Conservation (phyloP, 2,329 filamentous ascomycete genomes). For the Remersonia thermophila region DNA sequence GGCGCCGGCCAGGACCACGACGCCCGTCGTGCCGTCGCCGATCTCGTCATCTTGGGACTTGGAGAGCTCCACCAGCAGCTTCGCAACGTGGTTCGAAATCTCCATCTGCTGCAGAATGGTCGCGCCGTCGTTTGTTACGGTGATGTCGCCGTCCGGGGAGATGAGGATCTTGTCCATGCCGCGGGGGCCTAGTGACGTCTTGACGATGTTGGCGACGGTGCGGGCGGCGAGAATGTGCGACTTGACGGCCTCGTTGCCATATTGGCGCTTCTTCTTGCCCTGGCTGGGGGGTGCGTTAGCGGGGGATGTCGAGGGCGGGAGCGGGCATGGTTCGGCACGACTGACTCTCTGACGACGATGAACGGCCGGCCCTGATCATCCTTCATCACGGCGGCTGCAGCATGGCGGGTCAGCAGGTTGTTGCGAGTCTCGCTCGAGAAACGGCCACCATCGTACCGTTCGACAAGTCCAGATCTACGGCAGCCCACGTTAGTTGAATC, state of each 20-base stretch:
- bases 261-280: slow-evolving; percentile 93
- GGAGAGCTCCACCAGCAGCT: slow-evolving; percentile 89
- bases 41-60: slow-evolving; percentile 99
- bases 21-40: slow-evolving; percentile 93
- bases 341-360: slow-evolving; percentile 94
- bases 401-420: slow-evolving; percentile 9
- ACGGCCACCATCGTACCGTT: slow-evolving; percentile 47
- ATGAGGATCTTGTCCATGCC: slow-evolving; percentile 99
- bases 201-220: slow-evolving; percentile 94
- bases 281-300: slow-evolving; percentile 46
- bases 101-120: slow-evolving; percentile 98
- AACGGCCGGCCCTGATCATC: slow-evolving; percentile 96
- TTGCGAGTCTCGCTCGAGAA: no score
- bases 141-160: slow-evolving; percentile 96
- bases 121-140: slow-evolving; percentile 96
- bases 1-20: slow-evolving; percentile 89
- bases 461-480: slow-evolving; percentile 65
- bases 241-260: slow-evolving; percentile 95
- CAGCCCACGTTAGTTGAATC: slow-evolving; percentile 9
- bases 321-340: slow-evolving; percentile 17
- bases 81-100: slow-evolving; percentile 95
- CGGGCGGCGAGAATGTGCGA: slow-evolving; percentile 93
- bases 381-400: slow-evolving; percentile 64
- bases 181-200: slow-evolving; percentile 87
- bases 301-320: slow-evolving; percentile 3